Evolutionary conservation across 352 stramenopile genomes (phyloP), one percentile per base, ranked within the genome.

Genomic region (Globisporangium cylindrosporum): DNA sequence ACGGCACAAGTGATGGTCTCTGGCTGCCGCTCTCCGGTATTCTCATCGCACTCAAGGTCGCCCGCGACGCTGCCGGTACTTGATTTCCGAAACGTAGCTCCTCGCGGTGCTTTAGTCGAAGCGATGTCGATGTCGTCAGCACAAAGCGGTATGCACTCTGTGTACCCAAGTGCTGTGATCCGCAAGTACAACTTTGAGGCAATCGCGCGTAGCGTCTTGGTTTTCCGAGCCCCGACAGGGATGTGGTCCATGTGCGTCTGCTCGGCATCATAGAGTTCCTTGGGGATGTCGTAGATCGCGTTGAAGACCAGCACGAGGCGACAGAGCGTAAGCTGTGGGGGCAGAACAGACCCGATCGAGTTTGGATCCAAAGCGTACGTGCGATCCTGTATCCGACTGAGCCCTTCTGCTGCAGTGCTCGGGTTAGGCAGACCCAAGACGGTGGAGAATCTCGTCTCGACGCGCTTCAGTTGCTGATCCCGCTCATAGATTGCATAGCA

Each of bases 401-500:
- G 65, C 2, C 84, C 84, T 24, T 80, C 72, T 0, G 67, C 57
- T n/a, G 71, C 65, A 1, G 72, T 75, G 5, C 64, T 71, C 4
- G 20, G 67, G 61, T 81, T 86, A 0, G 85, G 83, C 0, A 80
- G 53, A 0, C 87, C 85, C 22, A 93, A 62, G 0, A 78, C 67
- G 2, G 75, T 57, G 0, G 79, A 84, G 53, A 95, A 93, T 56
- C 78, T 90, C 0, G 68, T 70, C 32, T 95, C 85, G 18, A 93
- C 73, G 10, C 82, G 79, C 25, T 91, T 85, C 15, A 95, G 63
- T 32, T 91, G 84, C 62, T 93, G 85, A 49, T 95, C 87, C 8
- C 87, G 84, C 55, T 95, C 87, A 49, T 93, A 95, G 36, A 95
- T 91, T 4, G 87, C 84, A 36, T 95, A 95, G 68, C 87, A 95